Evolutionary conservation across 129 eudicot species (phyloP).

Genomic region (Kitagawia praeruptora): DNA sequence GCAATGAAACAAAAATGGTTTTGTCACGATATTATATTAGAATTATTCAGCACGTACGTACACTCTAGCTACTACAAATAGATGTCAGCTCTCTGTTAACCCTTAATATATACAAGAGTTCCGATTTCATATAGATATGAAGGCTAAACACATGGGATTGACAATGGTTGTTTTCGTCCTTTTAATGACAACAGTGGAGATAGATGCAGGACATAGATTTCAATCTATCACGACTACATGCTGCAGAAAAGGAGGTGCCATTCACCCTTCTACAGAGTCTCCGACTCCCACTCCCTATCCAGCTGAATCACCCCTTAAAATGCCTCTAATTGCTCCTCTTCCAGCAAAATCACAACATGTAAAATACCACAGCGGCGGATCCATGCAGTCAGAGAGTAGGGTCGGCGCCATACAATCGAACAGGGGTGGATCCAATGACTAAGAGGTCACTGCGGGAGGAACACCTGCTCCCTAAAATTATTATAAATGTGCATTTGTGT

Average conservation of each 20-base stretch:
- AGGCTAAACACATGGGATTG: neutral
- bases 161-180: neutral
- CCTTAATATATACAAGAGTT: neutral
- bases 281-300: neutral
- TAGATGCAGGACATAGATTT: neutral
- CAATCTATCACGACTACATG: neutral
- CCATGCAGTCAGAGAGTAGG: neutral
- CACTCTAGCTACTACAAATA: neutral
- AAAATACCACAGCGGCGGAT: neutral
- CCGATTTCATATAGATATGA: neutral
- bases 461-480: neutral
- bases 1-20: neutral
- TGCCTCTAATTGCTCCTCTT: neutral
- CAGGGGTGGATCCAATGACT: neutral
- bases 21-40: neutral
- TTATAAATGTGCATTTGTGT: neutral
- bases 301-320: neutral
- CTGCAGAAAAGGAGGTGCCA: neutral
- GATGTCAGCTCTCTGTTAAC: neutral
- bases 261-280: neutral
- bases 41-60: neutral
- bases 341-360: neutral
- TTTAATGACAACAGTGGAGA: neutral
- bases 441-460: neutral
- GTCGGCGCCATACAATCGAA: neutral